phyloP scores from a whole-genome alignment of 2,329 filamentous ascomycete species.

The Xylaria sp. region DNA sequence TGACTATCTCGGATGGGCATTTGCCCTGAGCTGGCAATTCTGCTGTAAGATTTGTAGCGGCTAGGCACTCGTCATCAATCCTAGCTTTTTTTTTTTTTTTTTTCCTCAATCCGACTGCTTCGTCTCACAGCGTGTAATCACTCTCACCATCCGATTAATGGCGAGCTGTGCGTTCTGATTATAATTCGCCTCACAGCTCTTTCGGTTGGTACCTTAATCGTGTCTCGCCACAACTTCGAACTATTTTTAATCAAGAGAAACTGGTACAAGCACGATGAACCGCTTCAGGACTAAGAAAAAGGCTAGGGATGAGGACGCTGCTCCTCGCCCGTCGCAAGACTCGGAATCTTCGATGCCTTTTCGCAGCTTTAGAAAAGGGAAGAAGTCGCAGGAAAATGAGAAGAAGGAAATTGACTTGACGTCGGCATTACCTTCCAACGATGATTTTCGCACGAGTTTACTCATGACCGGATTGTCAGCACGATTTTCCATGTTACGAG shows the following conservation, averaged over 20 bases:
- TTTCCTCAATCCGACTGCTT: not conserved
- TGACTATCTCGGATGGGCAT: conserved; percentile 7
- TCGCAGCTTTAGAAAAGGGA: conserved; percentile 60
- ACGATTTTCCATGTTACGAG: conserved; percentile 93
- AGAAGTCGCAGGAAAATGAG: conserved; percentile 61
- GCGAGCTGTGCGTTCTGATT: conserved; percentile 15
- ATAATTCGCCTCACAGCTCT: not conserved
- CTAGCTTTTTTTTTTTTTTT: not conserved
- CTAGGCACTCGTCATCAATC: too few species aligned
- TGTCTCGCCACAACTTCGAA: not conserved
- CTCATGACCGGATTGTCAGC: conserved; percentile 95
- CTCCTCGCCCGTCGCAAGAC: conserved; percentile 58
- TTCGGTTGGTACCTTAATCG: not conserved
- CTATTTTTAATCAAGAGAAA: not conserved
- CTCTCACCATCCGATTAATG: conserved; percentile 12
- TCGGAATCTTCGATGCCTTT: conserved; percentile 60
- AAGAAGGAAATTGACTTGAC: conserved; percentile 75
- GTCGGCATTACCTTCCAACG: conserved; percentile 75
- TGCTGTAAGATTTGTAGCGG: not conserved
- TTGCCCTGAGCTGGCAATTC: not conserved
- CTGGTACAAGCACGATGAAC: conserved; percentile 63
- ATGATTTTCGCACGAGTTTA: conserved; percentile 94
- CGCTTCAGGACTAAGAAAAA: conserved; percentile 77
- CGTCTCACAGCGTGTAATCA: not conserved
- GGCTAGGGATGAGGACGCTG: conserved; percentile 64